Conservation (phyloP, 169 alveolate genomes). For the Ichthyophthirius multifiliis region DNA sequence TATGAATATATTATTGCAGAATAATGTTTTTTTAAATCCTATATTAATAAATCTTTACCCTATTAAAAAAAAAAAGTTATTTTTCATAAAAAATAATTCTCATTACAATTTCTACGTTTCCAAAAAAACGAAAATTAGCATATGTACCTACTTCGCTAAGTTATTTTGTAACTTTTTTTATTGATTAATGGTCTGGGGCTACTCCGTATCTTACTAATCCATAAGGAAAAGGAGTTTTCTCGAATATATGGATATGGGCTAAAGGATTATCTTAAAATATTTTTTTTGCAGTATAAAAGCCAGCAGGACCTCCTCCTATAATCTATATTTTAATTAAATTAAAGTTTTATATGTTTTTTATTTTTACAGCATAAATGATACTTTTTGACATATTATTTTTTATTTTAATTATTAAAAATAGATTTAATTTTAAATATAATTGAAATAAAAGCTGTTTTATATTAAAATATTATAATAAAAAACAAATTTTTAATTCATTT, state of each 20-base stretch:
- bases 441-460: too few species aligned
- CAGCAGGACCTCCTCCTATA: conserved; percentile 76
- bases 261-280: conserved; percentile 20
- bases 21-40: conserved; percentile 27
- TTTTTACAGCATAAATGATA: too few species aligned
- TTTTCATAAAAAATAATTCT: neutral
- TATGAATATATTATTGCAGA: conserved; percentile 57
- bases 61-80: neutral
- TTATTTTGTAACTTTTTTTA: conserved; percentile 59
- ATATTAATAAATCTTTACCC: conserved; percentile 44
- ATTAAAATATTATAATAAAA: too few species aligned
- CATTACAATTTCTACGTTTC: conserved; percentile 47
- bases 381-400: too few species aligned
- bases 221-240: conserved; percentile 51
- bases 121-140: conserved; percentile 46
- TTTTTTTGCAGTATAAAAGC: conserved; percentile 55
- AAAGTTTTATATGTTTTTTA: too few species aligned
- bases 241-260: conserved; percentile 51
- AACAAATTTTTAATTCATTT: too few species aligned
- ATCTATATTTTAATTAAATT: conserved; percentile 5
- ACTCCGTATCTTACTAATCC: conserved; percentile 70
- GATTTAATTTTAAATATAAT: too few species aligned
- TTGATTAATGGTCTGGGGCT: conserved; percentile 67
- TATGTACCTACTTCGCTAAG: conserved; percentile 27
- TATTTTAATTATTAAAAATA: too few species aligned